Base-by-base conservation (phyloP, 2,329 filamentous ascomycete species). In the Neonectria magnoliae region DNA sequence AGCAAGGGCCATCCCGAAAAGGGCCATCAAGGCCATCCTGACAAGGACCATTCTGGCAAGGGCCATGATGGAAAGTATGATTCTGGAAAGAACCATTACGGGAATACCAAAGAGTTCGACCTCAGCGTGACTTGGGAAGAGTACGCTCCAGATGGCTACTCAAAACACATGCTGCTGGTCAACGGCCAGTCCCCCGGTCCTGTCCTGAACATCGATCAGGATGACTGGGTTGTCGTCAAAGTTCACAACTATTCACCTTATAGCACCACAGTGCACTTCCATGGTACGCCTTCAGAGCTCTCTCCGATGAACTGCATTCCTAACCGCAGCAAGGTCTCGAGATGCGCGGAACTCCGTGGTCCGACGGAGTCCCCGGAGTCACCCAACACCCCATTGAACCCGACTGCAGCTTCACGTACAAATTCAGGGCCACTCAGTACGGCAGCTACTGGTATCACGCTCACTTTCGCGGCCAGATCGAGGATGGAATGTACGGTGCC, bases 151-250 rank as follows among this genome's bases (percentile, higher is more conserved):
- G 80, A 84, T 75, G 86, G 87, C 25, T 77, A 81, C 60, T 62
- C 75, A 0, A 76, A 81, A 13, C 67, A 81, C 44, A 81, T 84
- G 76, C 70, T 84, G 66, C 78, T 90, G 45, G 77, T 89, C 71
- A 91, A 91, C 66, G 85, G 84, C 11, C 81, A 87, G 70, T 88
- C 86, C 53, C 89, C 90, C 0, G 90, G 88, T 0, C 90, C 90
- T 0, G 77, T 81, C 2, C 81, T 92, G 9, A 81, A 85, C 52
- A 80, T 85, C 9, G 76, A 82, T 48, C 82, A 87, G 73, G 86
- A 84, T 18, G 85, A 88, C 58, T 73, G 77, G 22, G 79, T 85
- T 3, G 71, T 78, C n/a, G 75, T 85, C 6, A 68, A 73, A 4
- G 81, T 87, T 2, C 69, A 78, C 44, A 87, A 88, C 68, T 66